Conservation (phyloP, 2,329 filamentous ascomycete species). For the Scedosporium boydii region DNA sequence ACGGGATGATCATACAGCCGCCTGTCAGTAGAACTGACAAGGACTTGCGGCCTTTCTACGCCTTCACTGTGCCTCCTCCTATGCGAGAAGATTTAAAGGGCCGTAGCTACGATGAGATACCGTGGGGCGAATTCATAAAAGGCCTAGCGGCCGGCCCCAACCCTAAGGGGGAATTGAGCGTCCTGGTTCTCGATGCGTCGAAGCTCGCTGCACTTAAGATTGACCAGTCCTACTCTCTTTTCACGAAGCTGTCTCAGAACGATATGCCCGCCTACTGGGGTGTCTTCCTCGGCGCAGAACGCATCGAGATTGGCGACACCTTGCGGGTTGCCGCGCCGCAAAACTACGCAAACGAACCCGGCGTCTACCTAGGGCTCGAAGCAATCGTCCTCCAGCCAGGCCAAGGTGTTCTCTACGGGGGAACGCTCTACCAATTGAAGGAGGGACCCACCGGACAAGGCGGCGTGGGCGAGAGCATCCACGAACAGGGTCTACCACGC, state of each 20-base stretch:
- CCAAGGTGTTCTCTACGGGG: constrained; percentile 26
- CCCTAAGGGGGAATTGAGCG: constrained; percentile 7
- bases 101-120: constrained; percentile 29
- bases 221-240: constrained; percentile 39
- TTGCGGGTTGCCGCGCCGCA: constrained; percentile 35
- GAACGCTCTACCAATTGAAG: constrained; percentile 28
- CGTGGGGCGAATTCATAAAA: constrained; percentile 28
- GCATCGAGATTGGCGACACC: constrained; percentile 36
- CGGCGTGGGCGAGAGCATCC: constrained; percentile 16
- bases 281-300: constrained; percentile 41
- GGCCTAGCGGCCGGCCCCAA: constrained; percentile 18
- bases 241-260: constrained; percentile 25
- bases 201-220: constrained; percentile 40
- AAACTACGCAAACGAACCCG: constrained; percentile 20
- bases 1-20: constrained; percentile 26
- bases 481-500: constrained; percentile 29
- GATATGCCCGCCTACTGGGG: constrained; percentile 31
- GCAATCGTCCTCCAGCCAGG: constrained; percentile 7
- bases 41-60: constrained; percentile 40
- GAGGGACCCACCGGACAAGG: constrained; percentile 14
- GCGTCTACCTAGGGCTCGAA: constrained; percentile 6
- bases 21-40: constrained; percentile 27
- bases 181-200: constrained; percentile 36
- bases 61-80: constrained; percentile 39
- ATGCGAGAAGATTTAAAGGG: constrained; percentile 27